Percentiles rank a stretch among this genome's conserved stretches.
Conservation (phyloP, 108 stramenopile genomes). For the Pseudonitzschia pungens region DNA sequence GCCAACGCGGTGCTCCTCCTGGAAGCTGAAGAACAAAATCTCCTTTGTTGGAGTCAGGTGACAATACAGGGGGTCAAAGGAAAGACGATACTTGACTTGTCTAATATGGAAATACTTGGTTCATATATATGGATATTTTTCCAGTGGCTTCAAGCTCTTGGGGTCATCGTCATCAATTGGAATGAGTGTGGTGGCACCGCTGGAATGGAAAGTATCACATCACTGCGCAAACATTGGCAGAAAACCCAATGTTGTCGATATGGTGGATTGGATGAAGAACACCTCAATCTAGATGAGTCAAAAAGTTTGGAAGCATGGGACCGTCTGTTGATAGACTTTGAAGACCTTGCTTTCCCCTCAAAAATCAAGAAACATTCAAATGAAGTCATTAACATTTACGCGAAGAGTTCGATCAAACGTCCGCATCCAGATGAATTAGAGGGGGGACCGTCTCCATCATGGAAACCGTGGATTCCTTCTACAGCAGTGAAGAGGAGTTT, state of each 20-base stretch:
- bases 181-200: background rate
- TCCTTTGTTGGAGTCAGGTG: slow-evolving; percentile 3
- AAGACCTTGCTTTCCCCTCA: slow-evolving; percentile 16
- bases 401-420: slow-evolving; percentile 14
- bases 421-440: background rate
- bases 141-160: slow-evolving; percentile 20
- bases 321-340: slow-evolving; percentile 11
- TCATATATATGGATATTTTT: slow-evolving; percentile 19
- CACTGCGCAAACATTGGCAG: slow-evolving; percentile 10
- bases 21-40: background rate
- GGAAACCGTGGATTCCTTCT: slow-evolving; percentile 35
- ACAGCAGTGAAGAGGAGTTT: slow-evolving; percentile 13
- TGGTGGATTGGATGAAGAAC: slow-evolving; percentile 17
- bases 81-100: slow-evolving; percentile 11
- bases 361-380: slow-evolving; percentile 15
- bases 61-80: background rate
- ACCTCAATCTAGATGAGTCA: background rate
- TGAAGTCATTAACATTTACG: slow-evolving; percentile 30
- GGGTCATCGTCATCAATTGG: background rate
- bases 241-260: background rate
- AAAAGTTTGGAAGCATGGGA: slow-evolving; percentile 17
- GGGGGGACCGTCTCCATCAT: slow-evolving; percentile 10
- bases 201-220: background rate
- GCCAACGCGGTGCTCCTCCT: background rate
- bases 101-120: slow-evolving; percentile 5